Evolutionary conservation across 2,329 filamentous ascomycete genomes (phyloP), one percentile per base, ranked within the genome.

Genomic region (Didymella keratinophila): DNA sequence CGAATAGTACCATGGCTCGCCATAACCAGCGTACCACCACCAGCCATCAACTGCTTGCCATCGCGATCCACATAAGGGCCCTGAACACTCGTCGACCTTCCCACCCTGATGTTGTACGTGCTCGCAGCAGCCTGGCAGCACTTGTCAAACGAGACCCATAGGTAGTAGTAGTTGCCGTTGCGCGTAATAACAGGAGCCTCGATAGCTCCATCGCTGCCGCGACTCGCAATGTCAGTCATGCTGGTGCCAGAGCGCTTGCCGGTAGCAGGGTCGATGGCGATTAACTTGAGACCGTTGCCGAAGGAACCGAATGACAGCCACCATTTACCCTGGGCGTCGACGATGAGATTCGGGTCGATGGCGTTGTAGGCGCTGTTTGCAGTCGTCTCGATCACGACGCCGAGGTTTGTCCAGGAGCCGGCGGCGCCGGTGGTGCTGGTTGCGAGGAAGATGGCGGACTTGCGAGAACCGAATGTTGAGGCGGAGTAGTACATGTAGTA

Each of bases 401-500:
- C 86, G n/a, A 78, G 79, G 69, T 88, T 85, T 1, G 80, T 84
- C 85, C 86, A 89, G 4, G 56, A 55, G 4, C 56, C 56, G n/a
- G 78, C 79, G 47, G 82, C 84, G 72, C 84, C 76, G 3, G 73
- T 76, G 2, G 61, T 58, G 9, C 78, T 81, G 0, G 78, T 83
- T 3, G 82, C 82, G 6, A 83, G 69, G 18, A 87, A 87, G 62
- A 89, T 88, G 18, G 84, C 84, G 0, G 83, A 86, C 69, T 79
- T 75, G 62, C 87, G 85, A 0, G 79, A 82, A 0, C 86, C 86
- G 60, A 87, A 88, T 1, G 81, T 78, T 45, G 82, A 85, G n/a
- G 88, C 85, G 1, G 84, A 79, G 72, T 89, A 88, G 80, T 87
- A 89, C 27, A 85, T 72, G 64, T 87, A 82, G 76, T 88, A 90